Evolutionary conservation across 1,139 yeast species (phyloP).

Genomic region (Zygosaccharomyces sapae): DNA sequence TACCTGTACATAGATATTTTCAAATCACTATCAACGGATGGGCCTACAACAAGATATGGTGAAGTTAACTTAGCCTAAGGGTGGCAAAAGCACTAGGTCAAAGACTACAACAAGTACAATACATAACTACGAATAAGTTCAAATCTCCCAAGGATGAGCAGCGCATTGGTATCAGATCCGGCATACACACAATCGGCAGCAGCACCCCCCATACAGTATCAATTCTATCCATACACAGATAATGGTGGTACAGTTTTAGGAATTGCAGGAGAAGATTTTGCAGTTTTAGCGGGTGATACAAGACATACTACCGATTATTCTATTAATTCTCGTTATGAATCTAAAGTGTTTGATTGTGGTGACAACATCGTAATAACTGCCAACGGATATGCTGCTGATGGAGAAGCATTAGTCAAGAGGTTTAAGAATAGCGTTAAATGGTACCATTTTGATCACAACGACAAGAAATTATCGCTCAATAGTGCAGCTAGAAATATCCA

Average conservation of each 20-base stretch:
- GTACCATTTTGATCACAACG: constrained; percentile 86
- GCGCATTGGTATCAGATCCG: not conserved
- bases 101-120: not conserved
- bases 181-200: constrained; percentile 28
- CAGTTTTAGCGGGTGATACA: constrained; percentile 95
- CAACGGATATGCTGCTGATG: constrained; percentile 95
- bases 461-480: constrained; percentile 57
- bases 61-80: not conserved
- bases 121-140: not conserved
- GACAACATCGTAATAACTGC: constrained; percentile 86
- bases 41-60: no score
- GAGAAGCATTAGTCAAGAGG: constrained; percentile 73
- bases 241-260: constrained; percentile 97
- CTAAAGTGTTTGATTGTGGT: constrained; percentile 84
- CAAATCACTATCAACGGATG: no score
- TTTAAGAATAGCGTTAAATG: constrained; percentile 78
- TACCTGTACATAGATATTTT: no score
- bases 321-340: constrained; percentile 88
- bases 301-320: constrained; percentile 93
- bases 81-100: constrained; percentile 8
- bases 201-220: constrained; percentile 76
- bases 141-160: not conserved
- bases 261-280: constrained; percentile 96
- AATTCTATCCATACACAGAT: constrained; percentile 93
- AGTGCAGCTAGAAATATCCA: constrained; percentile 90